A percentile compares a stretch with the other conserved stretches of the same genome.
phyloP scores from a whole-genome alignment of 495 filamentous ascomycete species.

The Penicillium angulare region DNA sequence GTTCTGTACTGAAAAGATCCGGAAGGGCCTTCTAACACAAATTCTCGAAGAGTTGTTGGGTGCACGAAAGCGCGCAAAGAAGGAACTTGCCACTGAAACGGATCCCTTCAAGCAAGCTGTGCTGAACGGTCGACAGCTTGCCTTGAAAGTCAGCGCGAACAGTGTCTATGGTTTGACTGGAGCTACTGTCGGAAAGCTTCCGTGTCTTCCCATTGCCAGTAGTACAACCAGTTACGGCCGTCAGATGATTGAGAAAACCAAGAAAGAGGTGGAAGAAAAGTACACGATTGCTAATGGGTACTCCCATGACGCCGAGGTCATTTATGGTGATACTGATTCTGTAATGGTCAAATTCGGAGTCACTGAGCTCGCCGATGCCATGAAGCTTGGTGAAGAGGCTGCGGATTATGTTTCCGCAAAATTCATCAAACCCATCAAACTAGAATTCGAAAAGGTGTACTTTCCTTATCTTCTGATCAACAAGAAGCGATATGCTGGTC shows the following conservation, averaged over 20 bases:
- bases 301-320: conserved; percentile 88
- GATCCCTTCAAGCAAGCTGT: conserved; percentile 98
- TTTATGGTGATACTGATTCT: conserved; percentile 98
- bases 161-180: conserved; percentile 97
- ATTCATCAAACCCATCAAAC: conserved; percentile 94
- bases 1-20: conserved; percentile 83
- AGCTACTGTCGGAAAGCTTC: conserved; percentile 92
- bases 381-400: conserved; percentile 93
- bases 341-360: conserved; percentile 99
- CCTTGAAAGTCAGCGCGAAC: conserved; percentile 96
- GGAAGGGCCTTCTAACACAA: conserved; percentile 89
- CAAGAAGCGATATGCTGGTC: conserved; percentile 97
- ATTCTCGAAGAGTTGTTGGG: conserved; percentile 91
- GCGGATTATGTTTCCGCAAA: conserved; percentile 83
- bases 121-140: conserved; percentile 93
- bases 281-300: conserved; percentile 96
- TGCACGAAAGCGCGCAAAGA: conserved; percentile 91
- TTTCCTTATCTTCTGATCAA: conserved; percentile 98
- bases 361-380: conserved; percentile 74
- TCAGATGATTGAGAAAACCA: conserved; percentile 98
- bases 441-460: conserved; percentile 99
- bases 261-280: conserved; percentile 81
- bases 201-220: conserved; percentile 92
- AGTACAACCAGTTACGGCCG: conserved; percentile 94
- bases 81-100: conserved; percentile 84